Base-by-base conservation (phyloP, 1,284 basidiomycete genomes). In the Apiotrichum brassicae region DNA sequence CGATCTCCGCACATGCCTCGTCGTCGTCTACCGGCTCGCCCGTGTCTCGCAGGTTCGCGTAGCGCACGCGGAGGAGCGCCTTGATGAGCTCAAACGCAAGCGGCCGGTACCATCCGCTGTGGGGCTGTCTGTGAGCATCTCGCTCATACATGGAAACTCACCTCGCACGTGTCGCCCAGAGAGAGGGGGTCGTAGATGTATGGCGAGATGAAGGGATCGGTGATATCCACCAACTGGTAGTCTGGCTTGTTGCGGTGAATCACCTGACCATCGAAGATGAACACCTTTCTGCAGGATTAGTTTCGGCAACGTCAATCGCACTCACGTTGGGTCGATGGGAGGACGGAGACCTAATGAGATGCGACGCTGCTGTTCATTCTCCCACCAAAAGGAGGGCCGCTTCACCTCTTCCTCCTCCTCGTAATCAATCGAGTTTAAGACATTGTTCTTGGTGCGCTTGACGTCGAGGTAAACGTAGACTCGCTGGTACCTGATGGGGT, bases 221-320 rank as follows among this genome's bases (percentile, higher is more conserved):
- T 74, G 53, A 98, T 87, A 69, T 98, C 94, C 68, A 87, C 87
- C 6, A 98, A 77, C 70, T 97, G 93, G 71, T 90, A 98, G 18
- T 90, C 86, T 6, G 88, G 89, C 0, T 86, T 83, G 68, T 90
- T 85, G 56, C 85, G 84, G 47, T 84, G 82, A 28, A 87, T 71
- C 6, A 81, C 81, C 53, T 81, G 68, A 0, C 94, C 95, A 67
- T 98, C 90, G 64, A 97, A 98, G 32, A 90, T 80, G 70, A 97
- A 90, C 1, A 84, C 84, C 25, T 33, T 37, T 39, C 43, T 46
- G 44, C 28, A 46, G 39, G 38, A 14, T 8, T 13, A 14, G 7
- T 14, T 14, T 14, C 8, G 28, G 7, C 28, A 30, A 7, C 1
- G 20, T 2, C 2, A 13, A 7, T n/a, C 9, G 8, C 28, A 57